Percentiles rank a stretch among this genome's conserved stretches.
Evolutionary conservation across 2,329 filamentous ascomycete genomes (phyloP).

Genomic region (Exophiala alcalophila): DNA sequence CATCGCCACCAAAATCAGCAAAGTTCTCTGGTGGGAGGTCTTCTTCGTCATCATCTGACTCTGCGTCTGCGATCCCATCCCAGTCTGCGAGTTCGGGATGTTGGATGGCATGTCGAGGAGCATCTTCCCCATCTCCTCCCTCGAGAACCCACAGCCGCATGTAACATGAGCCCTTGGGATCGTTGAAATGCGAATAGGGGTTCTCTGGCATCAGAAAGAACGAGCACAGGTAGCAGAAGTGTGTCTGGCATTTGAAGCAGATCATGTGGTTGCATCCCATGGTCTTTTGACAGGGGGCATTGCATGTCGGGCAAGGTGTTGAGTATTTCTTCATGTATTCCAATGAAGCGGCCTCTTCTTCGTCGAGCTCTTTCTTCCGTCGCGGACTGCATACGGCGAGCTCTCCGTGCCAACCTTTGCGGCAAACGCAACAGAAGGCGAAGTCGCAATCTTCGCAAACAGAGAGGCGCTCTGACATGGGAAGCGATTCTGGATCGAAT

Average conservation of each 20-base stretch:
- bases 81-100: slow-evolving; percentile 34
- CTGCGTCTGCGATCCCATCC: slow-evolving; percentile 32
- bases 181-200: slow-evolving; percentile 87
- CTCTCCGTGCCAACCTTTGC: slow-evolving; percentile 89
- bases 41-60: slow-evolving; percentile 31
- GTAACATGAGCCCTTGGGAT: slow-evolving; percentile 66
- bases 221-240: slow-evolving; percentile 94
- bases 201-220: slow-evolving; percentile 79
- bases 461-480: slow-evolving; percentile 64
- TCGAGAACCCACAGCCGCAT: slow-evolving; percentile 89
- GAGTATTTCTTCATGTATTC: slow-evolving; percentile 81
- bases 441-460: slow-evolving; percentile 87
- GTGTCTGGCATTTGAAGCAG: slow-evolving; percentile 81
- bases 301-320: slow-evolving; percentile 84
- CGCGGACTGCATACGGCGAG: slow-evolving; percentile 66
- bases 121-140: slow-evolving; percentile 63
- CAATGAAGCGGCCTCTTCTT: slow-evolving; percentile 80
- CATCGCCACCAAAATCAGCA: slow-evolving; percentile 4
- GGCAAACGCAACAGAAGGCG: slow-evolving; percentile 78
- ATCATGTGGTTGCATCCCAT: slow-evolving; percentile 97
- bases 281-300: slow-evolving; percentile 80
- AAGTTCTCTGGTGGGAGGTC: slow-evolving; percentile 21
- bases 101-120: slow-evolving; percentile 24
- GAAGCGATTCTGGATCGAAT: slow-evolving; percentile 42
- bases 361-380: slow-evolving; percentile 67